Evolutionary conservation across 2,329 filamentous ascomycete genomes (phyloP).

Genomic region (Penicillium sp.): DNA sequence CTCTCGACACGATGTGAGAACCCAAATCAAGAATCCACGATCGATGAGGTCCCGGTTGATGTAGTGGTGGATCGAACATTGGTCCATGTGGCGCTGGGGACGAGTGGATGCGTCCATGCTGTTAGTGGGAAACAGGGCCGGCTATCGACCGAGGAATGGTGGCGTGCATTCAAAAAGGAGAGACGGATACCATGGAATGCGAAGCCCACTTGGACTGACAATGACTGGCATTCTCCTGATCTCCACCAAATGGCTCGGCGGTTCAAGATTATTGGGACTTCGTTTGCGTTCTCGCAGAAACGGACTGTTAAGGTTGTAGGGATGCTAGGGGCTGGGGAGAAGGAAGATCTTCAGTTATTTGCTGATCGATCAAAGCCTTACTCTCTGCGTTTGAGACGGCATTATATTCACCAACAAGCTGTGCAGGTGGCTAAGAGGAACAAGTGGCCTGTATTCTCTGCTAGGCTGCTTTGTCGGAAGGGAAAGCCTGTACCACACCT

Average conservation of each 20-base stretch:
- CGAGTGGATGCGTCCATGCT: constrained; percentile 21
- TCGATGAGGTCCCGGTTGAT: constrained; percentile 27
- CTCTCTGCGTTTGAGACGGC: constrained; percentile 13
- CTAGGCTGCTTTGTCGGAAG: constrained; percentile 16
- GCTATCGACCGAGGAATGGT: constrained; percentile 20
- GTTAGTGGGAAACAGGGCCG: constrained; percentile 21
- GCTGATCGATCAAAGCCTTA: constrained; percentile 21
- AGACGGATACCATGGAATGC: constrained; percentile 20
- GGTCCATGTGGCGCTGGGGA: constrained; percentile 16
- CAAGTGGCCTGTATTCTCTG: constrained; percentile 11
- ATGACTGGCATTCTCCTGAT: constrained; percentile 20
- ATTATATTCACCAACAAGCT: constrained; percentile 20
- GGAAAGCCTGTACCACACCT: constrained; percentile 6
- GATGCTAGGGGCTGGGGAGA: constrained; percentile 5
- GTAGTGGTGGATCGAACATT: constrained; percentile 24
- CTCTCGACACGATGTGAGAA: constrained; percentile 18
- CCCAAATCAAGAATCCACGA: constrained; percentile 18
- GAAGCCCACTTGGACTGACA: constrained; percentile 16
- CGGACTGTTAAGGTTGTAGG: constrained; percentile 13
- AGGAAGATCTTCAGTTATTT: constrained; percentile 13
- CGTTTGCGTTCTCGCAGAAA: constrained; percentile 19
- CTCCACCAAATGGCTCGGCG: constrained; percentile 17
- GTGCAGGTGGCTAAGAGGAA: constrained; percentile 18
- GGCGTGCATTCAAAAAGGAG: constrained; percentile 21
- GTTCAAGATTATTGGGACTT: constrained; percentile 24